Percentiles rank a stretch among this genome's conserved stretches.
phyloP scores from a whole-genome alignment of 106 monocot genomes.

The Agapanthus africanus region DNA sequence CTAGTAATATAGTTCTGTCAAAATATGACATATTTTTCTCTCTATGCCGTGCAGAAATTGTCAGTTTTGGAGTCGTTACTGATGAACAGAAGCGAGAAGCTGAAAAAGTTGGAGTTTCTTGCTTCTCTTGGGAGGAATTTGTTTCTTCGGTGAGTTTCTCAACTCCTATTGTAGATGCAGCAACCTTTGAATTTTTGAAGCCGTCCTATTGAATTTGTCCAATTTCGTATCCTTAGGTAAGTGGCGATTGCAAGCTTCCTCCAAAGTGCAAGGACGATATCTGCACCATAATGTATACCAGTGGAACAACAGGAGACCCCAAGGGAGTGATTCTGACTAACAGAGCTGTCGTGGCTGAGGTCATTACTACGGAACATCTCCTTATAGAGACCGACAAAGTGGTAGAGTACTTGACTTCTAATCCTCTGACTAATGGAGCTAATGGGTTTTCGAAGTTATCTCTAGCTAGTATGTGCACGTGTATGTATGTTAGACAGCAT shows the following conservation, averaged over 20 bases:
- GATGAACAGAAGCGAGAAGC: slow-evolving; percentile 52
- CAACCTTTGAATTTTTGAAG: neutral
- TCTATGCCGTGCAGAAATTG: slow-evolving; percentile 50
- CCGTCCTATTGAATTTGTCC: neutral
- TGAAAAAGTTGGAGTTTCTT: slow-evolving; percentile 49
- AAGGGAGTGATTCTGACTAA: slow-evolving; percentile 85
- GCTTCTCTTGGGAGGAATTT: slow-evolving; percentile 95
- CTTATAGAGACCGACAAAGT: slow-evolving; percentile 73
- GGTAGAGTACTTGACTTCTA: too few species aligned
- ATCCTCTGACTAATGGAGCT: neutral
- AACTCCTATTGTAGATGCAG: neutral
- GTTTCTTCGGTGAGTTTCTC: slow-evolving; percentile 38
- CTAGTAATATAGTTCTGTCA: neutral
- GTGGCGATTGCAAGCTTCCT: slow-evolving; percentile 31
- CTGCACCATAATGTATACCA: slow-evolving; percentile 96
- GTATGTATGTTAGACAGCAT: too few species aligned
- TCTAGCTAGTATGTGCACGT: too few species aligned
- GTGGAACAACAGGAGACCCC: slow-evolving; percentile 95
- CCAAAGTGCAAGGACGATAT: slow-evolving; percentile 57
- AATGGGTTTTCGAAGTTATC: neutral
- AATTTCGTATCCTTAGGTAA: slow-evolving; percentile 32
- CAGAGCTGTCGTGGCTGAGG: slow-evolving; percentile 56
- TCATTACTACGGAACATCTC: slow-evolving; percentile 63
- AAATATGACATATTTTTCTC: slow-evolving; percentile 7
- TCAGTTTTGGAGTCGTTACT: slow-evolving; percentile 70